Evolutionary conservation across 2,329 filamentous ascomycete species (phyloP).

Genomic region (Thermothelomyces thermophilus): DNA sequence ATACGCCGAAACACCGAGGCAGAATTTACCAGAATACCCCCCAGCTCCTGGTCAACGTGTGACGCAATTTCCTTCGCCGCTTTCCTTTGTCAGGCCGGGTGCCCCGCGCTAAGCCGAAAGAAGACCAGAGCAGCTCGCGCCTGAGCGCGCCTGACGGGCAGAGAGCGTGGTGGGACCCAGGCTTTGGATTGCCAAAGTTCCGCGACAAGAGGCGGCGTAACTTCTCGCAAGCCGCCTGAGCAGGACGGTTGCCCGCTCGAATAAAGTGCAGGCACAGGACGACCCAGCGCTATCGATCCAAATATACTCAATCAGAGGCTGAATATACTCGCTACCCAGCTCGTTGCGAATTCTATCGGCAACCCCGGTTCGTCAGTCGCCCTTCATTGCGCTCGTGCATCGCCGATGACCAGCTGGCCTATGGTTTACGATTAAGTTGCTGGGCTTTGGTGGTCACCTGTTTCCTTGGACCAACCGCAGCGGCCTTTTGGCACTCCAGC

Average conservation of each 20-base stretch:
- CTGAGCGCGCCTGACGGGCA: conserved; percentile 17
- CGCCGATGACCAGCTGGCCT: background rate
- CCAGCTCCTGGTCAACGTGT: no score
- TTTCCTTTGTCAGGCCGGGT: background rate
- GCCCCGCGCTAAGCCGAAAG: conserved; percentile 18
- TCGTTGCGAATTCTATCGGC: background rate
- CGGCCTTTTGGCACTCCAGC: background rate
- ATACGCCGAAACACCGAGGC: background rate
- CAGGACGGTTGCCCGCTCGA: background rate
- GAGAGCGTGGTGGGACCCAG: conserved; percentile 3
- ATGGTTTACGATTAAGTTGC: conserved; percentile 16
- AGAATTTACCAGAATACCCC: no score
- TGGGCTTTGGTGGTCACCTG: conserved; percentile 8
- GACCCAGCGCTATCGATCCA: background rate
- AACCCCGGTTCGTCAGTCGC: background rate
- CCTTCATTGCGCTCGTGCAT: background rate
- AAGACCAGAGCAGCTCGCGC: conserved; percentile 12
- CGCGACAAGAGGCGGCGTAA: conserved; percentile 1
- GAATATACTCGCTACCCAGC: background rate
- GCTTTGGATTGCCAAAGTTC: background rate
- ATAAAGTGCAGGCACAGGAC: background rate
- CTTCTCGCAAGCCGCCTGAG: conserved; percentile 5
- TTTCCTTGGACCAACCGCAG: background rate
- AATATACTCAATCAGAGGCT: background rate
- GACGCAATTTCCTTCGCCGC: conserved; percentile 18